Evolutionary conservation across 148 eudicot genomes (phyloP).

Genomic region (Simmondsia chinensis): DNA sequence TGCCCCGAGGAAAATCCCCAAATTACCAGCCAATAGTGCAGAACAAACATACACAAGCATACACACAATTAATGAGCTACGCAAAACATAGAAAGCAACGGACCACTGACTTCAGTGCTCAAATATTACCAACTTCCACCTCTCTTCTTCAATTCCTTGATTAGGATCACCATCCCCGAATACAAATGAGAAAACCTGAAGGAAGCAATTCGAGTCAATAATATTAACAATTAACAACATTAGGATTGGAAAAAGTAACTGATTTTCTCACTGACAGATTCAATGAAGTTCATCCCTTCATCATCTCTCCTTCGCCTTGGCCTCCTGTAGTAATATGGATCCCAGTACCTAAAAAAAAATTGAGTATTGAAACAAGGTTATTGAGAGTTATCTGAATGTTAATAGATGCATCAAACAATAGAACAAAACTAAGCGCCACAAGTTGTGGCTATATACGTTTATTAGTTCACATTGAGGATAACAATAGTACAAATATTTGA

Average conservation of each 20-base stretch:
- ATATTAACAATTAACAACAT: not conserved
- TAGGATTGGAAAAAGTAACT: not conserved
- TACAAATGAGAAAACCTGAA: conserved; percentile 88
- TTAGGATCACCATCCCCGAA: conserved; percentile 99
- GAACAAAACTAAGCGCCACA: no score
- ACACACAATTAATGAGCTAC: not conserved
- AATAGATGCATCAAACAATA: no score
- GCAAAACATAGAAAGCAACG: conserved; percentile 32
- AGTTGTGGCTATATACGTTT: no score
- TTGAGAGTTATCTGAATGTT: no score
- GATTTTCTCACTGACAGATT: conserved; percentile 49
- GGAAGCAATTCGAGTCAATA: conserved; percentile 10
- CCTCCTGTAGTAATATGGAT: conserved; percentile 85
- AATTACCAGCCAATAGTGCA: no score
- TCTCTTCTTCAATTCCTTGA: conserved; percentile 96
- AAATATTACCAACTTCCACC: conserved; percentile 99
- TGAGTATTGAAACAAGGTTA: conserved; percentile 1
- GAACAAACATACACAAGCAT: no score
- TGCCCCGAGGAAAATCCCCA: no score
- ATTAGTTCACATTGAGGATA: no score
- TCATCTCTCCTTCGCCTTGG: conserved; percentile 29
- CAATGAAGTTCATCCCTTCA: conserved; percentile 77
- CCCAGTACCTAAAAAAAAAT: conserved; percentile 69
- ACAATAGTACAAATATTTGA: no score
- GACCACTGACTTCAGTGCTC: conserved; percentile 48